phyloP scores from a whole-genome alignment of 176 grass and related monocot species.

The Rhipidocladum racemiflorum region DNA sequence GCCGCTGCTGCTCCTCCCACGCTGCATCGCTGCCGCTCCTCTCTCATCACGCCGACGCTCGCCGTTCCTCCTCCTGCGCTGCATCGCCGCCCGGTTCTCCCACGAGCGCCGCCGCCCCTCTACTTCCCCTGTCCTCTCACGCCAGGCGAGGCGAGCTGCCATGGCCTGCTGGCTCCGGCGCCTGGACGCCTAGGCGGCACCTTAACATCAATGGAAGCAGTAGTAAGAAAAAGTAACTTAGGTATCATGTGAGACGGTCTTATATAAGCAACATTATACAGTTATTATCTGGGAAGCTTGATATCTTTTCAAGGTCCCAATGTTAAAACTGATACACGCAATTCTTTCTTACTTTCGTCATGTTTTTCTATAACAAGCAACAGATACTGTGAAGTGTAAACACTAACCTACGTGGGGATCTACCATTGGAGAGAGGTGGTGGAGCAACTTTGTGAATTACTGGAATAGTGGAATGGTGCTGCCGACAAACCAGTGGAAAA shows the following conservation, averaged over 20 bases:
- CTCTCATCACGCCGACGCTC: too few species aligned
- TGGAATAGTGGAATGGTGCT: not conserved
- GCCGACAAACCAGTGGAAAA: not conserved
- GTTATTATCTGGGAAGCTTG: not conserved
- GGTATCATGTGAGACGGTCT: not conserved
- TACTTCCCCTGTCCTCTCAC: too few species aligned
- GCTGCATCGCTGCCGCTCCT: too few species aligned
- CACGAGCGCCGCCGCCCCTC: too few species aligned
- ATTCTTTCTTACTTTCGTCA: not conserved
- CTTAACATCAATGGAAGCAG: too few species aligned
- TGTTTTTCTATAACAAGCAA: not conserved
- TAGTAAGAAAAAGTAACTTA: not conserved
- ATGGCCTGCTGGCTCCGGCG: too few species aligned
- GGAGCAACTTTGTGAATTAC: not conserved
- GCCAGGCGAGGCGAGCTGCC: too few species aligned
- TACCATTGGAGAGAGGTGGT: not conserved
- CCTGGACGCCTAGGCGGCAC: too few species aligned
- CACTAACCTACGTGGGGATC: not conserved
- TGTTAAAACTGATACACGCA: not conserved
- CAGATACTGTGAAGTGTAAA: not conserved
- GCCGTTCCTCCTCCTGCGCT: too few species aligned
- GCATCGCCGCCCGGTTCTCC: too few species aligned
- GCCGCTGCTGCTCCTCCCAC: too few species aligned
- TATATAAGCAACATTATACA: not conserved
- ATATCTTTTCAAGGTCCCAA: not conserved